Conservation (phyloP, 148 eudicot species). For the Linanthus parryae region DNA sequence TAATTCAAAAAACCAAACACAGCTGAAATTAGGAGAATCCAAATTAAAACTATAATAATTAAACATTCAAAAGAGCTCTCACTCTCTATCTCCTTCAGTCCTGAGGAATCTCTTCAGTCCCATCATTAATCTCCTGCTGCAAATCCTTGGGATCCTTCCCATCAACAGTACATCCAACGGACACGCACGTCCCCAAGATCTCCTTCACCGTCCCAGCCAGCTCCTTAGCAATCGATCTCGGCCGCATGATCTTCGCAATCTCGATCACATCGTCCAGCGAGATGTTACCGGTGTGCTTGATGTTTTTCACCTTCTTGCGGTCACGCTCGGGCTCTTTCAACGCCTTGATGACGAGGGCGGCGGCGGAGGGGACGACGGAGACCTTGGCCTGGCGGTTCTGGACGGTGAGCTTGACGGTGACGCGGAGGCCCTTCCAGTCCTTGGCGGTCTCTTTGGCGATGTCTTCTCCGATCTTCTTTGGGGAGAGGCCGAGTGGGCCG, state of each 20-base stretch:
- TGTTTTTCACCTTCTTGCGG: no score
- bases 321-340: neutral
- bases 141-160: slow-evolving; percentile 18
- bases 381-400: slow-evolving; percentile 24
- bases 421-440: neutral
- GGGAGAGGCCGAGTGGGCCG: slow-evolving; percentile 1
- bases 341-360: neutral
- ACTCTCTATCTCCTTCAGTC: slow-evolving; percentile 8
- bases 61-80: no score
- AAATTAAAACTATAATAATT: no score
- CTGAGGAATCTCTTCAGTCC: slow-evolving; percentile 15
- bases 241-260: slow-evolving; percentile 11
- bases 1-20: no score
- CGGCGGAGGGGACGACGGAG: neutral
- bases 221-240: slow-evolving; percentile 17
- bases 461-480: slow-evolving; percentile 2
- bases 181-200: slow-evolving; percentile 17
- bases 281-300: neutral
- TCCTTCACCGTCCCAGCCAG: slow-evolving; percentile 13
- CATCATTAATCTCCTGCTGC: slow-evolving; percentile 15
- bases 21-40: no score
- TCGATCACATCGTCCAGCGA: slow-evolving; percentile 2
- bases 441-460: slow-evolving; percentile 16
- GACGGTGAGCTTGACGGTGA: slow-evolving; percentile 17
- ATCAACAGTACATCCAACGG: slow-evolving; percentile 15